Evolutionary conservation across 1,139 yeast genomes (phyloP).

Genomic region (Zygoascus meyerae): DNA sequence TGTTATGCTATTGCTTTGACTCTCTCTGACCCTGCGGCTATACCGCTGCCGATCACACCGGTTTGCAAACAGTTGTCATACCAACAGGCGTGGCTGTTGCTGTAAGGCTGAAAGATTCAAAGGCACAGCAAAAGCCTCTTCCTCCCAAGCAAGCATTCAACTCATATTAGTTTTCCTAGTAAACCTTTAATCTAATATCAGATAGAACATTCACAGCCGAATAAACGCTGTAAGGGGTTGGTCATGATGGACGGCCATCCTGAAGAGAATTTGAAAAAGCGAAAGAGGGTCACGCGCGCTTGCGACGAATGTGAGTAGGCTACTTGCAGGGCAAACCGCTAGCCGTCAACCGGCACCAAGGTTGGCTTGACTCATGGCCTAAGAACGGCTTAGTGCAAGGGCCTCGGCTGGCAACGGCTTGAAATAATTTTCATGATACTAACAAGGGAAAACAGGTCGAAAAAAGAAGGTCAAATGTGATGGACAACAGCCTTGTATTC

Average conservation of each 20-base stretch:
- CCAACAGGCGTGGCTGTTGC: too few relatives aligned
- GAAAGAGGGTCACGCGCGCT: slow-evolving; percentile 77
- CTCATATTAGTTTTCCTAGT: too few relatives aligned
- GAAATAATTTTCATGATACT: not conserved
- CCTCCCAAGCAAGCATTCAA: not conserved
- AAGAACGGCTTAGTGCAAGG: not conserved
- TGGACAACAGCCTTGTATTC: slow-evolving; percentile 81
- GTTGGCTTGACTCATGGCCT: not conserved
- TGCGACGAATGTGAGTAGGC: slow-evolving; percentile 63
- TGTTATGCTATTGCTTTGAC: not conserved
- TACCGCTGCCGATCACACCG: too few relatives aligned
- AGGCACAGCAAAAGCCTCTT: not conserved
- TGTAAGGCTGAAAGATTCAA: not conserved
- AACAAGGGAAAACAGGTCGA: slow-evolving; percentile 23
- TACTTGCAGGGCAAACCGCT: not conserved
- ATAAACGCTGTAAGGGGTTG: not conserved
- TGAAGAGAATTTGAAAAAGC: slow-evolving; percentile 36
- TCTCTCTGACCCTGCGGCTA: too few relatives aligned
- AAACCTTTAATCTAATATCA: too few relatives aligned
- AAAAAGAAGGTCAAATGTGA: slow-evolving; percentile 82
- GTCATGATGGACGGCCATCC: slow-evolving; percentile 2
- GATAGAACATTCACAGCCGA: too few relatives aligned
- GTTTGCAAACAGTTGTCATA: too few relatives aligned
- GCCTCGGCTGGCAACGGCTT: not conserved
- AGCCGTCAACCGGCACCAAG: too few relatives aligned